phyloP scores from a whole-genome alignment of 2,329 filamentous ascomycete species.

The Cladosporium austrohemisphaericum region DNA sequence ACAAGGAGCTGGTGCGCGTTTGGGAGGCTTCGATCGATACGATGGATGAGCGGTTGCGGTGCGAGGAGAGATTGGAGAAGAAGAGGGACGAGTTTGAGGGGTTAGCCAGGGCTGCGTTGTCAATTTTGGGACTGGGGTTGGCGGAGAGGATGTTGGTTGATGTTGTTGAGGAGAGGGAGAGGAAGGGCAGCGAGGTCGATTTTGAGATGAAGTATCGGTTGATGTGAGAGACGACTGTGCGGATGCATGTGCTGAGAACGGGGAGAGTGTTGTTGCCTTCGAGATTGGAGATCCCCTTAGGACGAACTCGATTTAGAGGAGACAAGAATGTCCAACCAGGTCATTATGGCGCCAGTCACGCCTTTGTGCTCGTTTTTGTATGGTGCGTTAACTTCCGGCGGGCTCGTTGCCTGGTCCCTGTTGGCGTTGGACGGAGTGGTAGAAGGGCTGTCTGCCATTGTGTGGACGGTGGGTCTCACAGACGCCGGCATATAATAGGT shows the following conservation, averaged over 20 bases:
- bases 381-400: too few relatives aligned
- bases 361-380: background rate
- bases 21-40: constrained; percentile 14
- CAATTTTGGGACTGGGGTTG: constrained; percentile 6
- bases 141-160: constrained; percentile 7
- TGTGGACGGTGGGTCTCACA: too few relatives aligned
- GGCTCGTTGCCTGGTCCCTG: too few relatives aligned
- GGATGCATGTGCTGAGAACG: too few relatives aligned
- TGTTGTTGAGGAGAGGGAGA: constrained; percentile 3
- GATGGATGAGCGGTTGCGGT: constrained; percentile 11
- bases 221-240: background rate
- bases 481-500: too few relatives aligned
- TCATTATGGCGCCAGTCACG: background rate
- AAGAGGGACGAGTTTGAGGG: constrained; percentile 7
- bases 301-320: too few relatives aligned
- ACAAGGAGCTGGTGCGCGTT: constrained; percentile 6
- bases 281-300: too few relatives aligned
- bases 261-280: too few relatives aligned
- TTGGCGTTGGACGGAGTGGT: too few relatives aligned
- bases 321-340: background rate
- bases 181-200: constrained; percentile 2
- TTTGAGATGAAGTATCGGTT: constrained; percentile 6
- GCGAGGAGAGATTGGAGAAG: constrained; percentile 6
- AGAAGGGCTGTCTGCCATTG: too few relatives aligned
- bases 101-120: background rate